Evolutionary conservation across 306 rosid species (phyloP), one percentile per base, ranked within the genome.

Genomic region (Quercus glauca): DNA sequence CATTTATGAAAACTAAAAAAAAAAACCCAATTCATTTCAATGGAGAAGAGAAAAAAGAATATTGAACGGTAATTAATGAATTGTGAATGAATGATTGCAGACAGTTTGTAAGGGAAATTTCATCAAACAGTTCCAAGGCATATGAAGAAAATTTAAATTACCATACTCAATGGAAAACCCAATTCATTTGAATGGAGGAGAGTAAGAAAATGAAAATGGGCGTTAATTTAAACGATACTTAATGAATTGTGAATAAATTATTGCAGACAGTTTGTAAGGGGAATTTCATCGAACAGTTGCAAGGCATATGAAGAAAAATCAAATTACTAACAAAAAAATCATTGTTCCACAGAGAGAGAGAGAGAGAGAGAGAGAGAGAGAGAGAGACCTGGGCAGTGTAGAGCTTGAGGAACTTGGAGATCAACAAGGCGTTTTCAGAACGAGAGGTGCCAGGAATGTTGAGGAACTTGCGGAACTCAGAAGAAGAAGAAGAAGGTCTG

Each of bases 401-500:
- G 73, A 81, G 83, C 53, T 76, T 81, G 77, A 85, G 69, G 69
- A 85, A 85, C 80, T 33, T 85, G 45, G 85, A 78, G 14, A 81
- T 61, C 11, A 78, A 10, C 80, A 85, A 74, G 10, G 80, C 80
- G 45, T 56, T 74, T 21, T 73, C 43, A 76, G 75, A 79, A 37
- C 83, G 83, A 52, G 88, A 20, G 58, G 41, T 31, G 14, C 53
- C 67, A 17, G 80, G 81, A 69, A 85, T 70, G 78, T 78, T 77
- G 21, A 81, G 75, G 73, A 77, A 78, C 71, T 85, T 45, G 81
- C 83, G 72, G 53, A 78, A 70, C 57, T 78, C 80, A 4, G 65
- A 71, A 12, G 63, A 41, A 35, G 67, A 15, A 69, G 77, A 33
- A 35, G 49, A 31, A 19, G 71, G 71, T 5, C n/a, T 67, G 49